Evolutionary conservation across 78 protist species (phyloP), one percentile per base, ranked within the genome.

Genomic region (Parvularia atlantis): DNA sequence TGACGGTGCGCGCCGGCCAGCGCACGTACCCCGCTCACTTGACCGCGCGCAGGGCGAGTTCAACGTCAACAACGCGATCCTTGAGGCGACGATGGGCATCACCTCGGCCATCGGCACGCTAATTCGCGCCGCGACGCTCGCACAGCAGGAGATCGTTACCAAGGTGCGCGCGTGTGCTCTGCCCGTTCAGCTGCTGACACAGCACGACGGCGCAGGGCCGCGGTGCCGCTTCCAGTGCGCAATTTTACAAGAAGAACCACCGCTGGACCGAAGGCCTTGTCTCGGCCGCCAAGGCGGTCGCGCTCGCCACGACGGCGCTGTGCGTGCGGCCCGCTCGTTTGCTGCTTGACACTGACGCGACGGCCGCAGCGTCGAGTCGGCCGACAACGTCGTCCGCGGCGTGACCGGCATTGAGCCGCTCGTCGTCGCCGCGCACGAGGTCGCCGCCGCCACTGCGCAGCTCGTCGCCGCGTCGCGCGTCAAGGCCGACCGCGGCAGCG

Each of bases 261-360:
- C 57, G 65, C 10, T 74, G 79, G 79, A 54, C 79, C 24, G 79
- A 74, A 48, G 79, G 79, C n/a, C 76, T 71, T 11, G 31, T 71
- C 31, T 59, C 68, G 13, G 76, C 76, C 24, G 76, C 76, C 39
- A 31, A 56, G 53, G 64, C 19, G 0, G 73, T 67, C 28, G 73
- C 26, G 53, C 9, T 22, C 69, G 4, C 5, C 22, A 0, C 52
- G 33, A 33, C 16, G 3, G 33, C 10, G n/a, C 26, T 62, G 2
- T 6, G 3, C 24, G 43, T 19, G 7, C 4, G 2, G 54, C 9
- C 26, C 30, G 20, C 2, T 16, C 66, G 19, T 3, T 7, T 16
- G 19, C 24, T 62, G 9, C 3, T 7, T 16, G 19, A 37, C n/a
- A 36, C 69, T 3, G 50, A 30, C 43, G 59, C 31, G n/a, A 26